Conservation (phyloP, 805 yeast species). For the Starmerella bombi region DNA sequence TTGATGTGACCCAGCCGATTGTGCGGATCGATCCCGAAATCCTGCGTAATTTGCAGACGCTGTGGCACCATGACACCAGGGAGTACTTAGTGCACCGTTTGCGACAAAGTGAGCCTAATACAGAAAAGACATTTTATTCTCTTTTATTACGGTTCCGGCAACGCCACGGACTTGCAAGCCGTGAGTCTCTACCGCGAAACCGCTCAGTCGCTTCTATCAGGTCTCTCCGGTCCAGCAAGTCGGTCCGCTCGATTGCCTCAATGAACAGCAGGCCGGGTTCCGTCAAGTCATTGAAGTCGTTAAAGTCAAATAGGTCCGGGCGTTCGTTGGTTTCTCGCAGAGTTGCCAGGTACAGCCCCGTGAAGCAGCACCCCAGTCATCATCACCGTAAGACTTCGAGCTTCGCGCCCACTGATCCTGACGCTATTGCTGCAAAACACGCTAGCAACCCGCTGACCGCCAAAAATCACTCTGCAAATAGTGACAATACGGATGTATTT, state of each 20-base stretch:
- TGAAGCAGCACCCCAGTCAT: conserved; percentile 6
- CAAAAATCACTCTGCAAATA: neutral
- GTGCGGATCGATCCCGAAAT: conserved; percentile 61
- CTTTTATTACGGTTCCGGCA: conserved; percentile 58
- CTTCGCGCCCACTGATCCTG: neutral
- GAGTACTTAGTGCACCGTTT: conserved; percentile 41
- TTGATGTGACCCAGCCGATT: conserved; percentile 27
- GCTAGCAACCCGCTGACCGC: neutral
- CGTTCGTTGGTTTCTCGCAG: conserved; percentile 8
- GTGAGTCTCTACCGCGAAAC: conserved; percentile 11
- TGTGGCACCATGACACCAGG: conserved; percentile 67
- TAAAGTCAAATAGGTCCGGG: conserved; percentile 13
- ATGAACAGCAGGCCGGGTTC: conserved; percentile 10
- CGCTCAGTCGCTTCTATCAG: conserved; percentile 14
- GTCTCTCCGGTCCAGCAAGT: conserved; percentile 16
- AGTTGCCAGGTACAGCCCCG: conserved; percentile 10
- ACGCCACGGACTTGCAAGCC: conserved; percentile 35
- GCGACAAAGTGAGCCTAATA: conserved; percentile 42
- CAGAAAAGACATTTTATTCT: conserved; percentile 74
- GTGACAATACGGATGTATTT: conserved; percentile 18
- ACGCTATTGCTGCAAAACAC: neutral
- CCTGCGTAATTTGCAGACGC: conserved; percentile 57
- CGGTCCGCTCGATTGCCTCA: conserved; percentile 15
- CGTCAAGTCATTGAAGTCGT: conserved; percentile 12
- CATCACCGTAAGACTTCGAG: conserved; percentile 5